Evolutionary conservation across 2,329 filamentous ascomycete species (phyloP).

Genomic region (Paecilomyces sp.): DNA sequence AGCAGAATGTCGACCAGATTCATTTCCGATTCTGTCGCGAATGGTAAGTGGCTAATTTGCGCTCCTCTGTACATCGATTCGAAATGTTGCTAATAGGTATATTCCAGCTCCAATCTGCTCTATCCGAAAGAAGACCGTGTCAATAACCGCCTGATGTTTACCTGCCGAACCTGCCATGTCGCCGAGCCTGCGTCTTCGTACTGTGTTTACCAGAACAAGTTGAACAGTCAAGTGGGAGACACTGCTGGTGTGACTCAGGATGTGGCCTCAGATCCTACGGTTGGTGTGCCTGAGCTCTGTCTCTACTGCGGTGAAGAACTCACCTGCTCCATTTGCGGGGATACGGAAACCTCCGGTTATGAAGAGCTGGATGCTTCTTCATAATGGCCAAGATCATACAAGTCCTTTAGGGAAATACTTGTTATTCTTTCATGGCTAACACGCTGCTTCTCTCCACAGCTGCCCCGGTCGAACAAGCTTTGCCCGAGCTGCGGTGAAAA

Average conservation of each 20-base stretch:
- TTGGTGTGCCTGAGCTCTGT: slow-evolving; percentile 62
- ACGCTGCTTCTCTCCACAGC: slow-evolving; percentile 47
- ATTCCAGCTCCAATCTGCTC: slow-evolving; percentile 77
- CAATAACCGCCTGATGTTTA: slow-evolving; percentile 81
- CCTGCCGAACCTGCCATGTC: slow-evolving; percentile 91
- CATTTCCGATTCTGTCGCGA: slow-evolving; percentile 97
- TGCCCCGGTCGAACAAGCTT: slow-evolving; percentile 78
- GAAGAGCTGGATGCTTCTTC: slow-evolving; percentile 1
- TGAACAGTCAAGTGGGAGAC: slow-evolving; percentile 86
- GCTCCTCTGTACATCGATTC: not conserved
- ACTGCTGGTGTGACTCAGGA: slow-evolving; percentile 97
- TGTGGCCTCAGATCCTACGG: slow-evolving; percentile 95
- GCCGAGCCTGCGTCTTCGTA: slow-evolving; percentile 78
- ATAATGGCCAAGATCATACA: slow-evolving; percentile 4
- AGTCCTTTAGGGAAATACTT: slow-evolving; percentile 5
- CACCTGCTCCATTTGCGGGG: slow-evolving; percentile 43
- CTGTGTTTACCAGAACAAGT: slow-evolving; percentile 91
- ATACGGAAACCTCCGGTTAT: not conserved
- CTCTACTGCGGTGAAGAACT: slow-evolving; percentile 53
- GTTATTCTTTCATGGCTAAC: slow-evolving; percentile 24
- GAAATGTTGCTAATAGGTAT: slow-evolving; percentile 13
- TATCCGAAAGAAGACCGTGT: slow-evolving; percentile 92
- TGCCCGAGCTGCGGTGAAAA: slow-evolving; percentile 80
- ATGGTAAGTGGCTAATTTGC: slow-evolving; percentile 51
- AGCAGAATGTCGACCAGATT: slow-evolving; percentile 60